Evolutionary conservation across 768 basidiomycete species (phyloP).

Genomic region (Xerocomellus amylosporus): DNA sequence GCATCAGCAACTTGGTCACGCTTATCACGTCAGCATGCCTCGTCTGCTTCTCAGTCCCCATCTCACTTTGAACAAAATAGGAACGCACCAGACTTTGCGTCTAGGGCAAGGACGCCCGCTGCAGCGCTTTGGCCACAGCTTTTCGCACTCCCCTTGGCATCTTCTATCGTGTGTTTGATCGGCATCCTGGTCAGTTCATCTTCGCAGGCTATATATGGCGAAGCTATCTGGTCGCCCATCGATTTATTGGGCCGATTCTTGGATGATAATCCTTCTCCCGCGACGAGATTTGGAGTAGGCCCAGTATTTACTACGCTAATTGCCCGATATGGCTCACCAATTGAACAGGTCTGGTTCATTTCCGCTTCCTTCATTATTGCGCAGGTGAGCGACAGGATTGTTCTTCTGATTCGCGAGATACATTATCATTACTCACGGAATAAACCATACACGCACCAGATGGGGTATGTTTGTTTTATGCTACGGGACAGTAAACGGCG

Average conservation of each 20-base stretch:
- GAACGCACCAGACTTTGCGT: slow-evolving; percentile 77
- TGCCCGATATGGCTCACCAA: slow-evolving; percentile 11
- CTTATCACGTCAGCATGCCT: slow-evolving; percentile 53
- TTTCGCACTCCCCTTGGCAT: slow-evolving; percentile 67
- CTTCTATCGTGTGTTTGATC: slow-evolving; percentile 72
- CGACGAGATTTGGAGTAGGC: slow-evolving; percentile 64
- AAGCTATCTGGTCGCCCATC: slow-evolving; percentile 77
- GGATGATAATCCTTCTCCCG: slow-evolving; percentile 56
- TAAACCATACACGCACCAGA: slow-evolving; percentile 14
- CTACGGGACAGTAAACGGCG: slow-evolving; percentile 13
- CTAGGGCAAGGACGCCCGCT: slow-evolving; percentile 51
- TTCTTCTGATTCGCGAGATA: slow-evolving; percentile 1
- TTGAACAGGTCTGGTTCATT: slow-evolving; percentile 71
- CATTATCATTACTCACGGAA: slow-evolving; percentile 10
- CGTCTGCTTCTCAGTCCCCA: slow-evolving; percentile 7
- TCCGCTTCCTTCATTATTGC: slow-evolving; percentile 76
- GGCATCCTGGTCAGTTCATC: slow-evolving; percentile 82
- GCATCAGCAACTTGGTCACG: slow-evolving; percentile 78
- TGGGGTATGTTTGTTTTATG: slow-evolving; percentile 23
- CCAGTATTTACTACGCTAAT: neutral
- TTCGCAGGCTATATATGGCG: slow-evolving; percentile 70
- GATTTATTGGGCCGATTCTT: slow-evolving; percentile 68
- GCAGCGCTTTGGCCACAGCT: slow-evolving; percentile 67
- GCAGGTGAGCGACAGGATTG: slow-evolving; percentile 40
- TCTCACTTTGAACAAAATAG: slow-evolving; percentile 33